Base-by-base conservation (phyloP, 495 filamentous ascomycete species). In the Podospora anserina region DNA sequence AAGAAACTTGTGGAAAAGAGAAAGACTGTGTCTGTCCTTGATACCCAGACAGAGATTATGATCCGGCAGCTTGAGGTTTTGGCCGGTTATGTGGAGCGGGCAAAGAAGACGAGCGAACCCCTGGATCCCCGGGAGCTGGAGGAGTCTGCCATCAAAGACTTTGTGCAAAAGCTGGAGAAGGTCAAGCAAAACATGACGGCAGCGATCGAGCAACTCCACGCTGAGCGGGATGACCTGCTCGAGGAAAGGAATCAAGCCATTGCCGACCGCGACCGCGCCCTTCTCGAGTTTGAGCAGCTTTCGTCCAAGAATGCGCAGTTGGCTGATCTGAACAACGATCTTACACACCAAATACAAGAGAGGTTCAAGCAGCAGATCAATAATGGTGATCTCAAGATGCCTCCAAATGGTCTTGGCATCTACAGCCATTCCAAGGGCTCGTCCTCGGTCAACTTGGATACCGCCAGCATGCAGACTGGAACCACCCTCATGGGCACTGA, bases 1-100 rank as follows among this genome's bases (percentile, higher is more conserved):
- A 92, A 89, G 56, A 94, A 93, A 73, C 82, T 99, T 15, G 85
- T 90, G 44, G 93, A 98, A 79, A 98, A 98, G 82, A 87, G 95
- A 59, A 96, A 94, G 69, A 98, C 94, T 1, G 93, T 99, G 74
- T 94, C 95, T n/a, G 91, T 94, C 13, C 83, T 99, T 23, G 94
- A 98, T 77, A 92, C 93, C 1, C 91, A 97, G 79, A 90, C 93
- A 28, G 96, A 99, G 78, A 93, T 97, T 71, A 93, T 97, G 74
- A 87, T 99, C 66, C 89, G 92, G 23, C 94, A 99, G 75, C 84
- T 99, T 26, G 91, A 94, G 68, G 89, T 93, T 15, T 86, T 98
- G 69, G 92, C 84, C 53, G 82, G 82, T n/a, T 85, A 83, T 66
- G 83, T 87, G 7, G 84, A 87, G 69, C 81, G 78, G 58, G 85